Conservation (phyloP, 495 filamentous ascomycete genomes). For the Patellaria atrata region DNA sequence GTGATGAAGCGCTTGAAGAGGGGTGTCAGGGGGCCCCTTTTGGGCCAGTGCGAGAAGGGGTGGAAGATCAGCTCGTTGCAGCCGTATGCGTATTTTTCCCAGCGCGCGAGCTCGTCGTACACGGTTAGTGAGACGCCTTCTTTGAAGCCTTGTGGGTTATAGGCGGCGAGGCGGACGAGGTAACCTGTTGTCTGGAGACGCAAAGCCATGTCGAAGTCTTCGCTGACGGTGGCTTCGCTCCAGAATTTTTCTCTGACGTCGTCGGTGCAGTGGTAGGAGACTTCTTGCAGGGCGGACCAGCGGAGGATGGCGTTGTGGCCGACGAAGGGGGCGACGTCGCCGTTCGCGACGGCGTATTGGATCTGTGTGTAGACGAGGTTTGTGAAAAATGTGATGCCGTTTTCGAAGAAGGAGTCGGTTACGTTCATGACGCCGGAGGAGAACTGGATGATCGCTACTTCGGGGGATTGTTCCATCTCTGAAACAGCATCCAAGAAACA, state of each 20-base stretch:
- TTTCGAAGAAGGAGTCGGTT: constrained; percentile 31
- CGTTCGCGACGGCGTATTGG: constrained; percentile 62
- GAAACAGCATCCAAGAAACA: constrained; percentile 34
- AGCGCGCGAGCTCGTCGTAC: constrained; percentile 69
- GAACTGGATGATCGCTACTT: constrained; percentile 35
- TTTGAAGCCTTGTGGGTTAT: constrained; percentile 63
- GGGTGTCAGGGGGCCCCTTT: constrained; percentile 52
- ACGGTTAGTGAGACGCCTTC: constrained; percentile 75
- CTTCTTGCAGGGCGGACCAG: constrained; percentile 65
- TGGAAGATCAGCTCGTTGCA: constrained; percentile 74
- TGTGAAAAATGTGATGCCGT: constrained; percentile 67
- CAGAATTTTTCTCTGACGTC: constrained; percentile 65
- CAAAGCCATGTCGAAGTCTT: constrained; percentile 78
- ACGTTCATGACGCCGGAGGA: constrained; percentile 36
- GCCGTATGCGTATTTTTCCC: constrained; percentile 82
- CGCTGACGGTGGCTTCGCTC: constrained; percentile 70
- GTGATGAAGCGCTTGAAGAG: constrained; percentile 57
- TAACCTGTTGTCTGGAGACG: constrained; percentile 60
- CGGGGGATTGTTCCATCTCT: constrained; percentile 34
- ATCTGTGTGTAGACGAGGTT: constrained; percentile 72
- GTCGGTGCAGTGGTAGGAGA: constrained; percentile 48
- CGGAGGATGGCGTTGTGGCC: constrained; percentile 69
- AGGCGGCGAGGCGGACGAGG: constrained; percentile 58
- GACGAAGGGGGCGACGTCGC: constrained; percentile 61
- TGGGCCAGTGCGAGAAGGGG: constrained; percentile 44